phyloP scores from a whole-genome alignment of 2,329 filamentous ascomycete species.

The Simplicillium aogashimaense region DNA sequence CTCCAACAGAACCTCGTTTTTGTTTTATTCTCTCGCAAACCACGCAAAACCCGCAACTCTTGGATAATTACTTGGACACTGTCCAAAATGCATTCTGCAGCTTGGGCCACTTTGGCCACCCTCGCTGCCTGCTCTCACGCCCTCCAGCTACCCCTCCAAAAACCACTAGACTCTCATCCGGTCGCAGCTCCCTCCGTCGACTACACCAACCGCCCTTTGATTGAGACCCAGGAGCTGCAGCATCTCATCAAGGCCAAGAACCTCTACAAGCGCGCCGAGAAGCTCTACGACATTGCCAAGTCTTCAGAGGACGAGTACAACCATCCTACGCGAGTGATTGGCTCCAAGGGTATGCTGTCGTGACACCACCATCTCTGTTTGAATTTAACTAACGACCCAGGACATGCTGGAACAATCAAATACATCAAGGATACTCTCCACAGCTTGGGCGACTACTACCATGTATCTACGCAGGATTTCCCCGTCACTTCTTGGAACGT shows the following conservation, averaged over 20 bases:
- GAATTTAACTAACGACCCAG: constrained; percentile 19
- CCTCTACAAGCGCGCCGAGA: constrained; percentile 48
- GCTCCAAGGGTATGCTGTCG: constrained; percentile 43
- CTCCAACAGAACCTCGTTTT: too few relatives aligned
- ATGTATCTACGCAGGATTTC: constrained; percentile 53
- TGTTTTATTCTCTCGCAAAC: too few relatives aligned
- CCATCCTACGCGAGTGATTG: constrained; percentile 63
- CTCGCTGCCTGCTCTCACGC: not conserved
- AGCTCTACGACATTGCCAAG: constrained; percentile 54
- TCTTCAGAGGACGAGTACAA: constrained; percentile 49
- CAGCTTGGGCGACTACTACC: constrained; percentile 50
- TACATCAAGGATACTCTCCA: constrained; percentile 50
- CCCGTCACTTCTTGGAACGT: constrained; percentile 51
- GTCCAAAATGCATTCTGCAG: too few relatives aligned
- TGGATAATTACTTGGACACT: too few relatives aligned
- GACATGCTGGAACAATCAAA: constrained; percentile 53
- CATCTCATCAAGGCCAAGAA: constrained; percentile 42
- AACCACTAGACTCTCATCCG: not conserved
- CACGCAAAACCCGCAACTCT: too few relatives aligned
- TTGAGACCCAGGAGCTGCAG: constrained; percentile 47
- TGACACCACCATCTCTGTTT: too few relatives aligned
- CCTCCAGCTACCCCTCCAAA: not conserved
- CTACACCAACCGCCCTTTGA: constrained; percentile 24
- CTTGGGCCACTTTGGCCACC: too few relatives aligned
- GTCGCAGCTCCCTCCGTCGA: constrained; percentile 8